phyloP scores from a whole-genome alignment of 202 grass and related monocot species.

The Musa balbisiana region DNA sequence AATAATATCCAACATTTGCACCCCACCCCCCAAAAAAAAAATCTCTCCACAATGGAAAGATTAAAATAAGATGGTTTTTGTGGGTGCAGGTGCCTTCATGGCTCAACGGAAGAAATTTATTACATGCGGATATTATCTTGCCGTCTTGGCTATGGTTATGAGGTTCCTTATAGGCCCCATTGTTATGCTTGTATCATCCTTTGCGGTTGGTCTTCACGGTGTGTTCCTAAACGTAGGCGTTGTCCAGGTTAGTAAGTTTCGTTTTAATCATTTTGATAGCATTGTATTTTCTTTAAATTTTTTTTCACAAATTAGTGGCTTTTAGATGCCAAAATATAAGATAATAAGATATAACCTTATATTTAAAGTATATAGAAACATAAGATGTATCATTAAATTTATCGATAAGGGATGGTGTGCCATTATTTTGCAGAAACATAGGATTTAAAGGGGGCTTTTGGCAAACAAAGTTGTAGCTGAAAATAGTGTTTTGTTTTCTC shows the following conservation, averaged over 20 bases:
- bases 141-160: conserved; percentile 42
- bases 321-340: background rate
- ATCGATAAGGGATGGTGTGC: no score
- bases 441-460: no score
- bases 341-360: no score
- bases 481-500: no score
- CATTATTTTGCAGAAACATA: no score
- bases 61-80: background rate
- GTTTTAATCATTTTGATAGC: background rate
- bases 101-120: conserved; percentile 53
- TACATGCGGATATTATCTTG: conserved; percentile 58
- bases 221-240: conserved; percentile 52
- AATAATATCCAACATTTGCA: no score
- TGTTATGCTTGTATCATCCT: conserved; percentile 53
- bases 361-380: no score
- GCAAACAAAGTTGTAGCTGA: no score
- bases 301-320: background rate
- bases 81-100: conserved; percentile 61
- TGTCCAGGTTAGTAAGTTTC: conserved; percentile 41
- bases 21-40: background rate
- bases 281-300: background rate
- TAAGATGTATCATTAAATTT: no score
- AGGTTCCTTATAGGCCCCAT: conserved; percentile 62
- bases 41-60: background rate
- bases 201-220: conserved; percentile 53